These are phyloP conservation scores for Fraxinus velutina DNA, from an alignment of 305 asterid species.

Conservation along the genomic window DNA sequence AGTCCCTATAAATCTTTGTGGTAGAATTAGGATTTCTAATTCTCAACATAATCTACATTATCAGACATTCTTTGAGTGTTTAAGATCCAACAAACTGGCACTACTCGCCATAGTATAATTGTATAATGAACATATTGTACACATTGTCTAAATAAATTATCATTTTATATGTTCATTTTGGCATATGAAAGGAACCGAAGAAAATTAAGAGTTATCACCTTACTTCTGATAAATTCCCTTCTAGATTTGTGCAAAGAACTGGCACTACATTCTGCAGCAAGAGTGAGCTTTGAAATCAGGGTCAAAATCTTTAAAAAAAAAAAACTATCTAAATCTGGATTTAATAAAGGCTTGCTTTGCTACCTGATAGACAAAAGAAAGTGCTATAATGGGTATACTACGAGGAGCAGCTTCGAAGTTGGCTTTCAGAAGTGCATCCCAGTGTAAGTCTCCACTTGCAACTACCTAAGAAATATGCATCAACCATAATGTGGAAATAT, in stretches of 20 bases:
- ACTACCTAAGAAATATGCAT: constrained; percentile 46
- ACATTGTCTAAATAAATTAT: not conserved
- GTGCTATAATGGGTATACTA: constrained; percentile 89
- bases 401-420: constrained; percentile 79
- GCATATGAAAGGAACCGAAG: constrained; percentile 6
- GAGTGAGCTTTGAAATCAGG: constrained; percentile 11
- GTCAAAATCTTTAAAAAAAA: not conserved
- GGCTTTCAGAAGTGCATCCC: constrained; percentile 77
- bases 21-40: not conserved
- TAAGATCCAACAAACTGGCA: not conserved
- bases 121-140: not conserved
- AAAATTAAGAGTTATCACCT: constrained; percentile 52
- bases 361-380: constrained; percentile 97
- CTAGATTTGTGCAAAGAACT: constrained; percentile 87
- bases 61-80: not conserved
- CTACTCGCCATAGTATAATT: not conserved
- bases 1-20: not conserved
- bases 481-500: not conserved
- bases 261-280: constrained; percentile 87
- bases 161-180: constrained; percentile 10
- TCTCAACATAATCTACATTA: not conserved
- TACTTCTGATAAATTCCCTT: constrained; percentile 81
- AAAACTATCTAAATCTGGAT: not conserved
- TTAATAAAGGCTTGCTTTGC: not conserved
- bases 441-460: constrained; percentile 79